Conservation (phyloP, 306 rosid species). For the Carpinus fangiana region DNA sequence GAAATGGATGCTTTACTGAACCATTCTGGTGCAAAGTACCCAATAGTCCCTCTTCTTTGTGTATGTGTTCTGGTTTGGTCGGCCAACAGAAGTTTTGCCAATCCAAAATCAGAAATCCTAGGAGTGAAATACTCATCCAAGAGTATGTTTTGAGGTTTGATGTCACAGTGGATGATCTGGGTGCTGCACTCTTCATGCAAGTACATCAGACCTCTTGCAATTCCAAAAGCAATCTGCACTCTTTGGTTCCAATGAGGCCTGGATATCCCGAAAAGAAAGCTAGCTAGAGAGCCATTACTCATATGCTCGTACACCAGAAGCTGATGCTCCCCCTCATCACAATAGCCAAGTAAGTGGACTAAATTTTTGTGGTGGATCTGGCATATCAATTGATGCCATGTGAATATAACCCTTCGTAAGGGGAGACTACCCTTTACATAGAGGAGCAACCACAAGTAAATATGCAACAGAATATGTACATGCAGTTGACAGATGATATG, state of each 20-base stretch:
- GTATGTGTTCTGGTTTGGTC: constrained; percentile 21
- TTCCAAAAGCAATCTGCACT: constrained; percentile 17
- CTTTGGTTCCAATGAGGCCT: constrained; percentile 28
- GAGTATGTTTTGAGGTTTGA: constrained; percentile 31
- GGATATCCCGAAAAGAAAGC: constrained; percentile 20
- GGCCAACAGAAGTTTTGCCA: constrained; percentile 31
- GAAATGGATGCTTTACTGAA: no score
- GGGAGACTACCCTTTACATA: no score
- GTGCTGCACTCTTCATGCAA: constrained; percentile 26
- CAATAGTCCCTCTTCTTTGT: no score
- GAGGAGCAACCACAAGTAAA: no score
- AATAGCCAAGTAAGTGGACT: constrained; percentile 26
- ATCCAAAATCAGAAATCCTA: constrained; percentile 37
- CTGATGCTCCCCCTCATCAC: constrained; percentile 17
- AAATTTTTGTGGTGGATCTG: constrained; percentile 35
- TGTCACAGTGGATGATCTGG: constrained; percentile 26
- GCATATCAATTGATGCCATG: constrained; percentile 11
- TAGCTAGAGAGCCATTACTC: constrained; percentile 19
- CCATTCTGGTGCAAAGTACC: no score
- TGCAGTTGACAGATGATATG: no score
- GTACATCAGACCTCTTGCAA: constrained; percentile 22
- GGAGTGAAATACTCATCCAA: constrained; percentile 7
- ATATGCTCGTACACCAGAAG: constrained; percentile 14
- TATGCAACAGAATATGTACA: no score
- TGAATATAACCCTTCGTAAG: no score